phyloP scores from a whole-genome alignment of 805 yeast species.

The Lipomyces oligophaga region DNA sequence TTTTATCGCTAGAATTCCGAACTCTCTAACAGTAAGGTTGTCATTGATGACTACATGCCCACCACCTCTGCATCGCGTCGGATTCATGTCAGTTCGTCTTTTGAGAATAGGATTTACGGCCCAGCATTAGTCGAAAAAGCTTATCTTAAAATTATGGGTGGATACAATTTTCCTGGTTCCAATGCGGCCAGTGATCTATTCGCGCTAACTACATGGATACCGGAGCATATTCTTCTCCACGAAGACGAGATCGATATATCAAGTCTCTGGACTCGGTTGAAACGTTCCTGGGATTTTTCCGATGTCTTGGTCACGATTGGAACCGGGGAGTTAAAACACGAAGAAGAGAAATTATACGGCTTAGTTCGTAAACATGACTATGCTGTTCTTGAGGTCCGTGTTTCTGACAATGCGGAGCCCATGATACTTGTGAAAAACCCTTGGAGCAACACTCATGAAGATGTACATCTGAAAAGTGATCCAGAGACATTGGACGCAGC shows the following conservation, averaged over 20 bases:
- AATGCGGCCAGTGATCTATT: slow-evolving; percentile 70
- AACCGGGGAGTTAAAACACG: slow-evolving; percentile 46
- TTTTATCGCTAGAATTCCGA: neutral
- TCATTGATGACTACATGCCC: slow-evolving; percentile 50
- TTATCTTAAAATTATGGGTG: slow-evolving; percentile 56
- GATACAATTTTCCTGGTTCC: slow-evolving; percentile 67
- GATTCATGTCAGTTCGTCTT: slow-evolving; percentile 38
- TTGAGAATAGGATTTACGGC: slow-evolving; percentile 43
- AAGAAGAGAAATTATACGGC: slow-evolving; percentile 37
- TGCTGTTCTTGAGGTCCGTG: slow-evolving; percentile 46
- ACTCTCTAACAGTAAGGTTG: slow-evolving; percentile 30
- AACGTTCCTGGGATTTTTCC: slow-evolving; percentile 36
- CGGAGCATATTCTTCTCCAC: slow-evolving; percentile 48
- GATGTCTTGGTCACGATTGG: slow-evolving; percentile 61
- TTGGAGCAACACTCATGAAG: slow-evolving; percentile 34
- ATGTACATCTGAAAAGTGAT: neutral
- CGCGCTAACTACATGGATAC: slow-evolving; percentile 66
- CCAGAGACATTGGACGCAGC: neutral
- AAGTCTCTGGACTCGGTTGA: slow-evolving; percentile 40
- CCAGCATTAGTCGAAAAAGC: slow-evolving; percentile 80
- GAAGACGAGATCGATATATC: slow-evolving; percentile 26
- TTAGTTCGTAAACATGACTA: slow-evolving; percentile 69
- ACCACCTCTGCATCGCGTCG: slow-evolving; percentile 17
- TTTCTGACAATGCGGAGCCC: slow-evolving; percentile 25
- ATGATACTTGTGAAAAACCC: slow-evolving; percentile 47